Evolutionary conservation across 352 stramenopile genomes (phyloP), one percentile per base, ranked within the genome.

Genomic region (Pythium sukuiense): DNA sequence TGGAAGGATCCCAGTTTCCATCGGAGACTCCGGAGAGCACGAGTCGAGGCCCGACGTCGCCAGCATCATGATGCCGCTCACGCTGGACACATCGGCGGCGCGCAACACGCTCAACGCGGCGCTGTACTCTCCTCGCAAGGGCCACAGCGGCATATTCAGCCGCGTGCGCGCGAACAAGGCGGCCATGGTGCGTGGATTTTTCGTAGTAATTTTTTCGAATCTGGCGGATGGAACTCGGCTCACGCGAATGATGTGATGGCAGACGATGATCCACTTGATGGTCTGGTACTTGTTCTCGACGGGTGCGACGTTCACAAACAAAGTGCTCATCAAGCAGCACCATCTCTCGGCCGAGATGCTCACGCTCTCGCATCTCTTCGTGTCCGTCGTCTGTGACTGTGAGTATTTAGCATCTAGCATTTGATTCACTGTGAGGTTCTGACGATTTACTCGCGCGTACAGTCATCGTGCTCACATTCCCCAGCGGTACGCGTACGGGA

Each of bases 241-340:
- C 20, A 24, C 0, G 20, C 20, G 16, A 26, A n/a, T 8, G 16
- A 26, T 50, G 20, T 70, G 41, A 49, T 59, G 27, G 26, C 26
- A 87, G 76, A 83, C 75, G 8, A 63, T 80, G 41, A 60, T 72
- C 27, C 63, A 80, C 52, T 55, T 95, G 50, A 46, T 74, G 50
- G 71, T 87, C 39, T 95, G 87, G 87, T 93, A 95, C 59, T 76
- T 87, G 59, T 95, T 95, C 73, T 93, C 87, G 59, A 85, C 83
- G 12, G 71, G 70, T 6, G 71, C 85, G 52, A 95, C 87, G 20
- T 95, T 95, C 70, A 93, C 83, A 24, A 95, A 95, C 72, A 93
- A 92, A 52, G 74, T 89, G 39, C 63, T 95, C 55, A 93, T 95
- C 74, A 95, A 95, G 69, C 79, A 95, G 74, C 76, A 95, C 62